Conservation (phyloP, 1,284 basidiomycete genomes). For the Ustilago hordei region DNA sequence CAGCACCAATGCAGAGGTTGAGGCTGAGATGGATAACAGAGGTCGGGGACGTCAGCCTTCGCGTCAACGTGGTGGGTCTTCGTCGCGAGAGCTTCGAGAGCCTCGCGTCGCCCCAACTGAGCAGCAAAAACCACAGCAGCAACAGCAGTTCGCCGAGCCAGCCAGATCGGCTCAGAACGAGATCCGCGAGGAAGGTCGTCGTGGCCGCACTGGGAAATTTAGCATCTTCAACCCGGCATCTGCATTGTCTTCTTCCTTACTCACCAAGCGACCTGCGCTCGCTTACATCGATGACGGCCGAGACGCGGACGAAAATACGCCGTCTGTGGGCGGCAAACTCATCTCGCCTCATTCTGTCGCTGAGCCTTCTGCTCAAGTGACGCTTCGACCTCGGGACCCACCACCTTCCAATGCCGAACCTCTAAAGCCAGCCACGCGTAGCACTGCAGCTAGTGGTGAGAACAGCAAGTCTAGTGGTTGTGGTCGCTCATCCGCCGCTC, state of each 20-base stretch:
- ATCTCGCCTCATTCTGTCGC: slow-evolving; percentile 40
- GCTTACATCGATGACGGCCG: slow-evolving; percentile 48
- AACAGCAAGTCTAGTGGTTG: slow-evolving; percentile 4
- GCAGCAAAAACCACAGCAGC: slow-evolving; percentile 10
- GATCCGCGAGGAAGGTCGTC: slow-evolving; percentile 21
- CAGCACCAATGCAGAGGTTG: slow-evolving; percentile 36
- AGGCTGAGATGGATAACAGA: slow-evolving; percentile 40
- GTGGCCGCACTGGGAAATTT: slow-evolving; percentile 24
- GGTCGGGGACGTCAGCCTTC: slow-evolving; percentile 41
- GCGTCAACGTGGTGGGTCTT: slow-evolving; percentile 23
- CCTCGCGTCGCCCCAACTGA: slow-evolving; percentile 11
- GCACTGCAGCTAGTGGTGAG: slow-evolving; percentile 11
- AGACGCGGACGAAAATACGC: slow-evolving; percentile 44
- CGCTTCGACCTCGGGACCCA: slow-evolving; percentile 49
- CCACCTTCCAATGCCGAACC: slow-evolving; percentile 50
- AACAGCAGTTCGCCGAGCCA: not conserved
- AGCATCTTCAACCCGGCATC: slow-evolving; percentile 35
- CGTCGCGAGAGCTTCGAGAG: slow-evolving; percentile 31
- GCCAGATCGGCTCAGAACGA: not conserved
- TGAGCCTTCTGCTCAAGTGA: slow-evolving; percentile 55
- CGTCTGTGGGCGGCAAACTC: slow-evolving; percentile 47
- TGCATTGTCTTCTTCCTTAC: slow-evolving; percentile 39
- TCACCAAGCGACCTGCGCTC: slow-evolving; percentile 39
- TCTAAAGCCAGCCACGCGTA: slow-evolving; percentile 51
- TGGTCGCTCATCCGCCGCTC: slow-evolving; percentile 6